Conservation (phyloP, 768 basidiomycete genomes). For the Hydnomerulius pinastri region DNA sequence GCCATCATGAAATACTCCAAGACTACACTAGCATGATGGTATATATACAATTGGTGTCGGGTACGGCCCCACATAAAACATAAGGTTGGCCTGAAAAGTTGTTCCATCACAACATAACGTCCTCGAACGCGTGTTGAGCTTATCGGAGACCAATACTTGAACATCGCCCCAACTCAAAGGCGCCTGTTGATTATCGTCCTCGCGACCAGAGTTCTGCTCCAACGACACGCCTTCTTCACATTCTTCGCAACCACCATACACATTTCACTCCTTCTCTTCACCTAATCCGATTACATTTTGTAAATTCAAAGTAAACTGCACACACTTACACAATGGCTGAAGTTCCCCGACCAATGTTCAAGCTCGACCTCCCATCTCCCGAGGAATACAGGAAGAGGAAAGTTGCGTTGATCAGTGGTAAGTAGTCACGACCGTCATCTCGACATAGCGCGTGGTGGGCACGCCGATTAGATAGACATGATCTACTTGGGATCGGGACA, state of each 20-base stretch:
- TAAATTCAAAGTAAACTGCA: background rate
- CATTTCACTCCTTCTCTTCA: background rate
- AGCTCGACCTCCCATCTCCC: conserved; percentile 62
- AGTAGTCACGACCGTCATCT: conserved; percentile 16
- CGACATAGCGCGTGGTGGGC: background rate
- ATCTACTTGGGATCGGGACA: background rate
- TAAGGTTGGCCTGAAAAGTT: too few relatives aligned
- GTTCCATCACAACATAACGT: too few relatives aligned
- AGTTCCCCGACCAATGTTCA: conserved; percentile 39
- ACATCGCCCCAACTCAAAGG: conserved; percentile 1
- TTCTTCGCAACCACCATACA: background rate
- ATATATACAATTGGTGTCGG: too few relatives aligned
- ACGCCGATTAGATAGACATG: background rate
- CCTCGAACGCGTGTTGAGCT: too few relatives aligned
- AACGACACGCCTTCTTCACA: conserved; percentile 2
- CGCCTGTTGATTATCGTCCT: background rate
- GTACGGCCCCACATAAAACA: too few relatives aligned
- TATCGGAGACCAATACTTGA: background rate
- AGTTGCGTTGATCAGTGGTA: conserved; percentile 91
- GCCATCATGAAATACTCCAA: too few relatives aligned
- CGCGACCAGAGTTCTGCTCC: background rate
- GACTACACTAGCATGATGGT: too few relatives aligned
- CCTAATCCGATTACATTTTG: background rate
- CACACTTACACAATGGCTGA: conserved; percentile 17
- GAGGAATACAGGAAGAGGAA: conserved; percentile 89